Percentiles rank a stretch among this genome's conserved stretches.
phyloP scores from a whole-genome alignment of 208 protist species.

The Acanthamoeba culbertsoni region DNA sequence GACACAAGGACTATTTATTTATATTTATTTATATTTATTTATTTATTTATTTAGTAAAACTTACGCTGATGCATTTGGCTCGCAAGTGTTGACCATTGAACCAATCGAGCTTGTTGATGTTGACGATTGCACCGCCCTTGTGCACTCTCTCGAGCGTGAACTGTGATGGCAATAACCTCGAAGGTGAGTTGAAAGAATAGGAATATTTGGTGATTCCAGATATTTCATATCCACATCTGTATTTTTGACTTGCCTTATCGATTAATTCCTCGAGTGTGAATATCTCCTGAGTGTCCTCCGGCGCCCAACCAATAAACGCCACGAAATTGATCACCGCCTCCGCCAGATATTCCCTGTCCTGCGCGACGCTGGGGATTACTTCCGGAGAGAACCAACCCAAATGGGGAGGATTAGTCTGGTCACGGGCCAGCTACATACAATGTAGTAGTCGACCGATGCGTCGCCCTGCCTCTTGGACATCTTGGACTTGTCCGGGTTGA shows the following conservation, averaged over 20 bases:
- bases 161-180: background rate
- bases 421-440: background rate
- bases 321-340: constrained; percentile 83
- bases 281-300: constrained; percentile 68
- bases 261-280: constrained; percentile 74
- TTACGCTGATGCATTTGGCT: background rate
- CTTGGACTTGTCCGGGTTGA: constrained; percentile 77
- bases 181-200: background rate
- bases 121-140: constrained; percentile 36
- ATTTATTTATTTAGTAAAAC: no score
- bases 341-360: constrained; percentile 75
- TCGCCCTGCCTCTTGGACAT: constrained; percentile 82
- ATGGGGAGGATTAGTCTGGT: background rate
- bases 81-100: constrained; percentile 37
- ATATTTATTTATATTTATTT: no score
- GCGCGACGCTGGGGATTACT: background rate
- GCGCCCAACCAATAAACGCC: constrained; percentile 77
- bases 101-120: constrained; percentile 47
- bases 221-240: background rate
- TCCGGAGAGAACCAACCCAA: background rate
- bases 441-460: constrained; percentile 75
- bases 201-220: background rate
- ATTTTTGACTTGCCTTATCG: constrained; percentile 17
- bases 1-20: no score
- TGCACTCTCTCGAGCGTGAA: constrained; percentile 36